Conservation (phyloP, 768 basidiomycete genomes). For the Tricholoma sp. region DNA sequence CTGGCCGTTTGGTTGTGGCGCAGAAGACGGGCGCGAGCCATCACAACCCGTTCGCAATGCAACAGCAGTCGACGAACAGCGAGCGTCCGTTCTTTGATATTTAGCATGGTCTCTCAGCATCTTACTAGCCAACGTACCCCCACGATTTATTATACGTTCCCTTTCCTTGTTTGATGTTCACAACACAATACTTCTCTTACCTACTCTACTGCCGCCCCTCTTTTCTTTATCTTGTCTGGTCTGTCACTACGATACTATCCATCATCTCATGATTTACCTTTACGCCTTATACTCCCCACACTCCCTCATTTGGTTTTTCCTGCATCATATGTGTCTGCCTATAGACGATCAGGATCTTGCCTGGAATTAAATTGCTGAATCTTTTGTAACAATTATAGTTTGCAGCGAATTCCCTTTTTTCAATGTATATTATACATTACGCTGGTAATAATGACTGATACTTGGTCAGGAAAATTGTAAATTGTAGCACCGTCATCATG, state of each 20-base stretch:
- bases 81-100: constrained; percentile 84
- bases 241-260: neutral
- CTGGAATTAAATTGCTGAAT: neutral
- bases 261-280: neutral
- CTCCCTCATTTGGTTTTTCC: neutral
- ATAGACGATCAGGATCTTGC: neutral
- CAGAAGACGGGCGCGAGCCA: constrained; percentile 43
- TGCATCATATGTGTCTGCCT: neutral
- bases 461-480: no score
- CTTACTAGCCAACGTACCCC: neutral
- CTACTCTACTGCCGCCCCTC: neutral
- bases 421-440: no score
- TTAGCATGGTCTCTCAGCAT: constrained; percentile 21
- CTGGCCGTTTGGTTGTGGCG: constrained; percentile 36
- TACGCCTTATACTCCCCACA: neutral
- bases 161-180: neutral
- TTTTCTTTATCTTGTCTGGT: neutral
- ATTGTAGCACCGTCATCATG: no score
- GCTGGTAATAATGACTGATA: no score
- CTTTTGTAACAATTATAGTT: neutral
- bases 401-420: neutral
- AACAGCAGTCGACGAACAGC: constrained; percentile 48
- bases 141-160: neutral
- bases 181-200: neutral
- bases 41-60: constrained; percentile 66